phyloP scores from a whole-genome alignment of 331 rosid species.

The Telfairia occidentalis region DNA sequence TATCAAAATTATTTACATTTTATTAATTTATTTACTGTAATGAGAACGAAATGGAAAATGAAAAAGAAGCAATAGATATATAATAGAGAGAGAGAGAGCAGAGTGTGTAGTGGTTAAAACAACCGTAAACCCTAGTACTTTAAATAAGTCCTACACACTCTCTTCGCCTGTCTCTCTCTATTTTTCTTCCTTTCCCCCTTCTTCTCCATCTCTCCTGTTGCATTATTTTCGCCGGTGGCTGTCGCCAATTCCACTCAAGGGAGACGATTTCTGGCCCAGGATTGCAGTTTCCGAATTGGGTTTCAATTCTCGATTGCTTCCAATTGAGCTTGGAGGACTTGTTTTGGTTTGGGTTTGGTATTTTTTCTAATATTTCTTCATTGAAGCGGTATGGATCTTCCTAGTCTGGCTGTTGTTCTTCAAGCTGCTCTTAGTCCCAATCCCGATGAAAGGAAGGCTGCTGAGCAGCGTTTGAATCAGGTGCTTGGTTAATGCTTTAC shows the following conservation, averaged over 20 bases:
- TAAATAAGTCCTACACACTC: constrained; percentile 30
- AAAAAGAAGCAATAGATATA: background rate
- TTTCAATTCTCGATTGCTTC: constrained; percentile 10
- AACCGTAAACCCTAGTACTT: constrained; percentile 51
- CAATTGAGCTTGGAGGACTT: background rate
- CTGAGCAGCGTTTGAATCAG: constrained; percentile 73
- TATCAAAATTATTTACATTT: no score
- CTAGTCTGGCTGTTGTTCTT: constrained; percentile 47
- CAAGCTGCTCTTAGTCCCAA: constrained; percentile 73
- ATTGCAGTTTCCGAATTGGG: constrained; percentile 28
- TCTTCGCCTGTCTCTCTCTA: constrained; percentile 19
- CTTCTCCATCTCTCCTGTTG: constrained; percentile 6
- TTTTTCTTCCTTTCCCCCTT: background rate
- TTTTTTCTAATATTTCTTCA: background rate
- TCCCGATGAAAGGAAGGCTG: constrained; percentile 78
- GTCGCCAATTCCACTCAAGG: background rate
- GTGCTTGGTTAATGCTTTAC: constrained; percentile 19
- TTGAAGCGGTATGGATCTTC: constrained; percentile 59
- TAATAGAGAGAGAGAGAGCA: background rate
- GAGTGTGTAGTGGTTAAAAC: constrained; percentile 16
- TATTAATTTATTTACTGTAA: background rate
- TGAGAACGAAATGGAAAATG: background rate
- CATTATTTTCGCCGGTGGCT: constrained; percentile 2
- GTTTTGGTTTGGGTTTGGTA: background rate
- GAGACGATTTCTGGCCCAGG: constrained; percentile 15